These are phyloP conservation scores for Cocos nucifera DNA, from an alignment of 176 grass and related monocot species.

Conservation along the genomic window DNA sequence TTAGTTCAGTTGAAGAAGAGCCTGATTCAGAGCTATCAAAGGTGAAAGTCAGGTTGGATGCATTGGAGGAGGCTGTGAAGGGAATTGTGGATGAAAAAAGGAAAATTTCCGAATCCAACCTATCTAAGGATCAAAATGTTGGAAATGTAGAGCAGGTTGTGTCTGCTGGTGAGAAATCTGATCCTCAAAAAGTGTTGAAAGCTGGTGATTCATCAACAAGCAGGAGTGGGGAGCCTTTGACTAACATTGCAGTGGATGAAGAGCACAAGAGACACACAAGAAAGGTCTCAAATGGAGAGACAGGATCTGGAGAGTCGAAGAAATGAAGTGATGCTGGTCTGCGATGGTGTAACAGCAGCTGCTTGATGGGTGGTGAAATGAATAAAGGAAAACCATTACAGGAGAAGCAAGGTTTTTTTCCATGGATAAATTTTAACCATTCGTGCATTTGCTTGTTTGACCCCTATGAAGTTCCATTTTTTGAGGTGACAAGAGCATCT, in stretches of 20 bases:
- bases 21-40: slow-evolving; percentile 45
- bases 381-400: not conserved
- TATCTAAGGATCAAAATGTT: slow-evolving; percentile 11
- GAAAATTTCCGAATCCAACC: slow-evolving; percentile 23
- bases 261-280: not conserved
- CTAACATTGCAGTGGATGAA: not conserved
- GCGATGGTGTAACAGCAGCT: too few relatives aligned
- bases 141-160: not conserved
- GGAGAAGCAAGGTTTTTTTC: not conserved
- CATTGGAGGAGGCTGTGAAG: slow-evolving; percentile 53
- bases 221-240: not conserved
- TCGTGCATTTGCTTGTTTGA: not conserved
- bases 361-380: not conserved
- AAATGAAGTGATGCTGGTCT: not conserved
- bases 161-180: not conserved
- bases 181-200: not conserved
- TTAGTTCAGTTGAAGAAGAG: slow-evolving; percentile 46
- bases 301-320: not conserved
- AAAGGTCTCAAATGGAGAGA: slow-evolving; percentile 3
- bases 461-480: too few relatives aligned
- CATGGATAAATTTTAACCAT: not conserved
- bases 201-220: not conserved
- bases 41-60: slow-evolving; percentile 56
- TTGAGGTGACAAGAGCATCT: too few relatives aligned
- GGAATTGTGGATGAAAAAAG: slow-evolving; percentile 51